Evolutionary conservation across 2,329 filamentous ascomycete species (phyloP), one percentile per base, ranked within the genome.

Genomic region (Curvularia eragrostidis): DNA sequence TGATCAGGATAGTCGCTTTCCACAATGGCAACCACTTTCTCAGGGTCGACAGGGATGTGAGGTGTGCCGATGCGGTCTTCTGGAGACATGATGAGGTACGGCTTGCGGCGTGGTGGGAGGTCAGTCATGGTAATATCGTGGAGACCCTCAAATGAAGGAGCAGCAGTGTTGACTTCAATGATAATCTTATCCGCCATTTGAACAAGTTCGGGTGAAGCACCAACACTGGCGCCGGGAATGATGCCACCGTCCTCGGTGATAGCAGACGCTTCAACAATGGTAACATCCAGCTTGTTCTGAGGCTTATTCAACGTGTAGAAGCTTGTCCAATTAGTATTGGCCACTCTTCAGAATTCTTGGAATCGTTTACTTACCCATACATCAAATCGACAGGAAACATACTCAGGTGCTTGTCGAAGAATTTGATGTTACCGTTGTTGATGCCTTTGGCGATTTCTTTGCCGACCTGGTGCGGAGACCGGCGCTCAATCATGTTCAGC

Each of bases 121-220:
- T 95, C 90, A n/a, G 89, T 91, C 84, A 93, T 89, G 61, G 90
- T 93, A 75, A 96, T 96, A 71, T 96, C 93, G 82, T 96, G 92
- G 18, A 96, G 85, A 18, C 67, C 93, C 76, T 95, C 89, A 71
- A 96, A 93, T 42, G 87, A 91, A 5, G 92, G 92, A 49, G 91
- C 86, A 1, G 91, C 82, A 0, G 93, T 96, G 82, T 96, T 96
- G 79, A 96, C 90, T 80, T 96, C 92, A 72, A 96, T 91, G 72
- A 96, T 92, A 78, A 96, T 87, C 82, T 96, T 96, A 75, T 96
- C 91, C 50, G 92, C 91, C 86, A 96, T 91, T 79, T 96, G 91
- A 48, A 96, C 84, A 52, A 96, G 83, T 77, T 96, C 92, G 4
- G 92, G 92, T 3, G 89, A 90, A 12, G 92, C 92, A 53, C 92